A percentile compares a stretch with the other conserved stretches of the same genome.
Conservation (phyloP, 1,284 basidiomycete species). For the Singerocomus inundabilis region DNA sequence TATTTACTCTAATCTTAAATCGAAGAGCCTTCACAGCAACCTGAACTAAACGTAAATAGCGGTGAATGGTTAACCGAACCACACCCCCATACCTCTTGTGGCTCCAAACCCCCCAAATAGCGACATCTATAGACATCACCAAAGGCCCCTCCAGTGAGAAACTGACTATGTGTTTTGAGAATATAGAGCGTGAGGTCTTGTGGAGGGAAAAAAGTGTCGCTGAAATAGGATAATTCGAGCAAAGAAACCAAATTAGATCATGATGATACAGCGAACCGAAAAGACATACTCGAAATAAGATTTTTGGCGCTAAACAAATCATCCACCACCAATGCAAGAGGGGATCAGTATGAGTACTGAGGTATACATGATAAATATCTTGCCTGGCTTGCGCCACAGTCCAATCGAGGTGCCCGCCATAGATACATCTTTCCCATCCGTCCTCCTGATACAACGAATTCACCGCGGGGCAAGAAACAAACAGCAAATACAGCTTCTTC, state of each 20-base stretch:
- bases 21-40: conserved; percentile 21
- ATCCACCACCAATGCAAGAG: no score
- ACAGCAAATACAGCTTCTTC: rapidly evolving
- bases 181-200: background rate
- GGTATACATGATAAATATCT: no score
- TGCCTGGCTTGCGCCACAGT: background rate
- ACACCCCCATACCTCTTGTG: conserved; percentile 1
- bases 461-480: conserved; percentile 6
- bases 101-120: background rate
- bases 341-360: no score
- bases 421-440: rapidly evolving
- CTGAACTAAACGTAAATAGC: background rate
- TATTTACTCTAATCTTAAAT: background rate
- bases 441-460: background rate
- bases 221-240: no score
- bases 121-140: conserved; percentile 12
- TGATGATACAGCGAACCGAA: no score
- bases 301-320: no score
- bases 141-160: conserved; percentile 1
- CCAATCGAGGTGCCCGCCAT: background rate
- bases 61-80: background rate
- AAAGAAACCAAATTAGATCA: no score
- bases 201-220: background rate
- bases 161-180: background rate
- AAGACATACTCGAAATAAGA: no score